Percentiles rank a stretch among this genome's conserved stretches.
Conservation (phyloP, 352 stramenopile genomes). For the Pythium apleroticum region DNA sequence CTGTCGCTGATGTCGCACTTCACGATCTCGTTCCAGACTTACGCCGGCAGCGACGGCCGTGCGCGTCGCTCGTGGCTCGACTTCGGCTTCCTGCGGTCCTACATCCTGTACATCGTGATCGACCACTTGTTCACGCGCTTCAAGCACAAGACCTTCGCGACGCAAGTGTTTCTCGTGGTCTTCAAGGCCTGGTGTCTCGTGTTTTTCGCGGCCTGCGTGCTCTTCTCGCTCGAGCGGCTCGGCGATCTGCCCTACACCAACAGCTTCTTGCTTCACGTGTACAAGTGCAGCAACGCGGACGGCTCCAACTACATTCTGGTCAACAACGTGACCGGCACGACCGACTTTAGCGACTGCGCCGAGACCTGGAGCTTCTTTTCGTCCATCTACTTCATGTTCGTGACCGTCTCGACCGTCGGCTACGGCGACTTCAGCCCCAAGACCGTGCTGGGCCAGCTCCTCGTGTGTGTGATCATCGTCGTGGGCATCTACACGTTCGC, state of each 20-base stretch:
- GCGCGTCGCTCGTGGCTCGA: slow-evolving; percentile 79
- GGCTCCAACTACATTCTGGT: slow-evolving; percentile 48
- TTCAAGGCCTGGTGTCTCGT: slow-evolving; percentile 80
- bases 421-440: slow-evolving; percentile 87
- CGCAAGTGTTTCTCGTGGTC: slow-evolving; percentile 73
- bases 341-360: slow-evolving; percentile 51
- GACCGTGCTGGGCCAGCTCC: slow-evolving; percentile 75
- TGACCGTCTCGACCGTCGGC: slow-evolving; percentile 85
- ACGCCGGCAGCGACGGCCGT: slow-evolving; percentile 44
- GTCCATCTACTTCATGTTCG: slow-evolving; percentile 90
- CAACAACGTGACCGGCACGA: slow-evolving; percentile 51
- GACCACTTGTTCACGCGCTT: slow-evolving; percentile 68
- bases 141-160: slow-evolving; percentile 78
- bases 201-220: slow-evolving; percentile 79
- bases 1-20: slow-evolving; percentile 85
- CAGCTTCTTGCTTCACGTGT: slow-evolving; percentile 84
- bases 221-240: slow-evolving; percentile 85
- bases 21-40: slow-evolving; percentile 70
- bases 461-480: slow-evolving; percentile 81
- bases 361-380: slow-evolving; percentile 88
- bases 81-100: slow-evolving; percentile 84
- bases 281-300: slow-evolving; percentile 66
- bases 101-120: slow-evolving; percentile 84
- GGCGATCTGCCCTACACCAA: slow-evolving; percentile 81
- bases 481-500: slow-evolving; percentile 89